Conservation (phyloP, 2,329 filamentous ascomycete genomes). For the Sphaerulina vaccinii region DNA sequence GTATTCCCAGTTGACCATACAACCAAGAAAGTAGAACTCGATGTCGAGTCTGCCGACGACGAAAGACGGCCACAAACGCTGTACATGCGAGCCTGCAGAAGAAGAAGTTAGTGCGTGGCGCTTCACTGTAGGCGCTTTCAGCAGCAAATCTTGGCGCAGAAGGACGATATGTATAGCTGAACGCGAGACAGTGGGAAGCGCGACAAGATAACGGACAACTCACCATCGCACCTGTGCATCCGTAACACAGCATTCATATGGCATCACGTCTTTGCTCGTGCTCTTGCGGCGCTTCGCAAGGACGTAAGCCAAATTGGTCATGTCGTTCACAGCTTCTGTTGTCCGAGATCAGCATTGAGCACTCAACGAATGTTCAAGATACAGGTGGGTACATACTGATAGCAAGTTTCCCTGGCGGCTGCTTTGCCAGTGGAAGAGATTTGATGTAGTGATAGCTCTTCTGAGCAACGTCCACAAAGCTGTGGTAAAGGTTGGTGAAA, state of each 20-base stretch:
- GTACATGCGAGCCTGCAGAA: conserved; percentile 61
- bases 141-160: not conserved
- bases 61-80: conserved; percentile 69
- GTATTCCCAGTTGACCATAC: conserved; percentile 35
- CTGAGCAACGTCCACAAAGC: conserved; percentile 73
- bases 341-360: conserved; percentile 1
- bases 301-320: conserved; percentile 63
- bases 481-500: conserved; percentile 70
- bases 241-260: conserved; percentile 60
- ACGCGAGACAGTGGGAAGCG: conserved; percentile 10
- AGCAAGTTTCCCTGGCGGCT: conserved; percentile 60
- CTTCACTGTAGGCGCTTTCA: too few relatives aligned
- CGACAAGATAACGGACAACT: conserved; percentile 35
- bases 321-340: conserved; percentile 62
- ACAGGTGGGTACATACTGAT: conserved; percentile 48
- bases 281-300: conserved; percentile 59
- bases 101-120: not conserved
- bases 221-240: conserved; percentile 63
- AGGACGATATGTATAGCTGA: not conserved
- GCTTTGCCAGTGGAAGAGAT: conserved; percentile 57
- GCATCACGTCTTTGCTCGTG: conserved; percentile 34
- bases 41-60: conserved; percentile 70
- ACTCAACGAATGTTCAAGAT: not conserved
- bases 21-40: conserved; percentile 67
- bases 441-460: conserved; percentile 65